phyloP scores from a whole-genome alignment of 495 filamentous ascomycete genomes.

The Oleoguttula mirabilis region DNA sequence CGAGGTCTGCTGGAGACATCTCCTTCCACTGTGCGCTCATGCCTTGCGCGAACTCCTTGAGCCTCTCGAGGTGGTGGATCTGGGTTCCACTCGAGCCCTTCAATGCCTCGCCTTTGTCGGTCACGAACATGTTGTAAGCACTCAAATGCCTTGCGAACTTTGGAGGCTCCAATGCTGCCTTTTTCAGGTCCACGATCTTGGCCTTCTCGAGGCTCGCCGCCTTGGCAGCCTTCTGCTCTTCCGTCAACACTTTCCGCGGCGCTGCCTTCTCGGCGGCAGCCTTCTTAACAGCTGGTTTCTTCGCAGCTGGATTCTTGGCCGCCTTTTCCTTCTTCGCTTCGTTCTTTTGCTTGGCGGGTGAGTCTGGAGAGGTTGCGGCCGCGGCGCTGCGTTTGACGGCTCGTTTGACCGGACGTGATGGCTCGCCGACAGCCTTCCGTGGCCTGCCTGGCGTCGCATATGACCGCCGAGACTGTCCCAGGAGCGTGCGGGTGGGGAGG shows the following conservation, averaged over 20 bases:
- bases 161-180: constrained; percentile 14
- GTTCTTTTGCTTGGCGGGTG: constrained; percentile 10
- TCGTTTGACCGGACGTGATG: constrained; percentile 12
- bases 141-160: not conserved
- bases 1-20: constrained; percentile 8
- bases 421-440: constrained; percentile 14
- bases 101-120: constrained; percentile 10
- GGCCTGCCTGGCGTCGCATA: constrained; percentile 18
- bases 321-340: constrained; percentile 10
- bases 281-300: not conserved
- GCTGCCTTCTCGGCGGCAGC: constrained; percentile 6
- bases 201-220: constrained; percentile 1
- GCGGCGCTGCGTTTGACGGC: constrained; percentile 11
- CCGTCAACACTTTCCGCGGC: constrained; percentile 12
- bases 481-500: no score
- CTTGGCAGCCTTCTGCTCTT: constrained; percentile 10
- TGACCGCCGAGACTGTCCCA: no score
- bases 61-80: not conserved
- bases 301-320: not conserved
- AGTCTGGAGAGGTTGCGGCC: constrained; percentile 3
- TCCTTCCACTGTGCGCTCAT: constrained; percentile 1
- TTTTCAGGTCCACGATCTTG: constrained; percentile 21
- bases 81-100: not conserved
- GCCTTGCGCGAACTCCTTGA: not conserved
- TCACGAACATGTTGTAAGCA: constrained; percentile 20